Evolutionary conservation across 2,329 filamentous ascomycete genomes (phyloP), one percentile per base, ranked within the genome.

Genomic region (Didymella lethalis): DNA sequence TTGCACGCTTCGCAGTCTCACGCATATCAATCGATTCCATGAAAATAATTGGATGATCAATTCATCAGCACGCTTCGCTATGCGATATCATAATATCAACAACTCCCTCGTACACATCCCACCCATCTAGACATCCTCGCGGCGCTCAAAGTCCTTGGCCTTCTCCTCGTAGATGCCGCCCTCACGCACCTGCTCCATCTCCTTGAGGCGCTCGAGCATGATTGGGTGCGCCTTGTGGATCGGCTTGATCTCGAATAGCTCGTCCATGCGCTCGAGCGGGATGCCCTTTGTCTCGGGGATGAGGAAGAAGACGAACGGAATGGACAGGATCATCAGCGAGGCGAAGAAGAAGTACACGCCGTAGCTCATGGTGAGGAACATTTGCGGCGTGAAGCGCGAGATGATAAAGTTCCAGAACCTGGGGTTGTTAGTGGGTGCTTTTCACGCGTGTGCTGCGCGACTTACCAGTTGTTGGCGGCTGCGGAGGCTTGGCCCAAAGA

Each of bases 401-500:
- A 91, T 84, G 70, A 91, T 82, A 73, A 91, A 90, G 75, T 90
- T 91, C 78, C 80, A 89, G 68, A 89, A 83, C 56, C 31, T 32
- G 12, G 14, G 3, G 3, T 32, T 32, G 31, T 32, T 16, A 32
- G 31, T 32, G 12, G 3, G 10, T 31, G 11, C 10, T 4, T 11
- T 2, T 31, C 11, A 11, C 29, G 10, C 23, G 23, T 23, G 23
- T 23, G 23, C 23, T 23, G 23, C 23, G 23, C 23, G 31, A 16
- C 31, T 32, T 14, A 32, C 31, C 89, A 92, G 75, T 92, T 91
- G 76, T 85, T 89, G 2, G 86, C 86, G 0, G 89, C 86, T 0
- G 90, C 90, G 36, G 84, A 89, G 10, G 90, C 89, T 71, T 92
- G 90, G 1, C 89, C 90, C 0, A 93, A 60, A 0, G 67, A 71